Percentiles rank a stretch among this genome's conserved stretches.
Conservation (phyloP, 768 basidiomycete species). For the Cystobasidium onofrii region DNA sequence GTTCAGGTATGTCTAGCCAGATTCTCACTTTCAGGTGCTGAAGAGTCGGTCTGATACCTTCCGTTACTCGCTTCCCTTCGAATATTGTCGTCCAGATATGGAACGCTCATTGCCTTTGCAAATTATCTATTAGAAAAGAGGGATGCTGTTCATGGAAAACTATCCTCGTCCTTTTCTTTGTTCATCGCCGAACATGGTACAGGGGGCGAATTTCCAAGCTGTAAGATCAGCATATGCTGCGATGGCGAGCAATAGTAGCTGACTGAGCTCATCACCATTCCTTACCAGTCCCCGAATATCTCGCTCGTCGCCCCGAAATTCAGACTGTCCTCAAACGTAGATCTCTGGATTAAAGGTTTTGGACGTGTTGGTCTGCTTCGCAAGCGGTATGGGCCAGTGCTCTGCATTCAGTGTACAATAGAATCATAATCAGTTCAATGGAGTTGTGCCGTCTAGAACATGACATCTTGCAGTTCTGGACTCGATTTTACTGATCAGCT, state of each 20-base stretch:
- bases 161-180: slow-evolving; percentile 15
- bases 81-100: slow-evolving; percentile 52
- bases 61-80: not conserved
- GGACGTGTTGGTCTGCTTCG: too few species aligned
- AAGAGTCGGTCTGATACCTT: not conserved
- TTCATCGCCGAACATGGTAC: not conserved
- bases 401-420: too few species aligned
- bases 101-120: slow-evolving; percentile 82
- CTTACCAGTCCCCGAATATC: slow-evolving; percentile 14
- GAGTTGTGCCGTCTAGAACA: too few species aligned
- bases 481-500: too few species aligned
- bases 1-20: slow-evolving; percentile 49
- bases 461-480: too few species aligned
- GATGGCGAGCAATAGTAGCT: not conserved
- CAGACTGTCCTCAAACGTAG: slow-evolving; percentile 12
- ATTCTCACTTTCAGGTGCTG: too few species aligned
- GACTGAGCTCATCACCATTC: not conserved
- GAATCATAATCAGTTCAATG: too few species aligned
- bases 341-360: not conserved
- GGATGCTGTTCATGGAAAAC: not conserved
- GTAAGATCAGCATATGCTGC: slow-evolving; percentile 8
- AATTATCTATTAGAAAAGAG: slow-evolving; percentile 65
- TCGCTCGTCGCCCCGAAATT: slow-evolving; percentile 1
- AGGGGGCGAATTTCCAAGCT: slow-evolving; percentile 17
- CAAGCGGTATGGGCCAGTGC: too few species aligned